Base-by-base conservation (phyloP, 352 stramenopile genomes). In the Aphanomyces euteiches region DNA sequence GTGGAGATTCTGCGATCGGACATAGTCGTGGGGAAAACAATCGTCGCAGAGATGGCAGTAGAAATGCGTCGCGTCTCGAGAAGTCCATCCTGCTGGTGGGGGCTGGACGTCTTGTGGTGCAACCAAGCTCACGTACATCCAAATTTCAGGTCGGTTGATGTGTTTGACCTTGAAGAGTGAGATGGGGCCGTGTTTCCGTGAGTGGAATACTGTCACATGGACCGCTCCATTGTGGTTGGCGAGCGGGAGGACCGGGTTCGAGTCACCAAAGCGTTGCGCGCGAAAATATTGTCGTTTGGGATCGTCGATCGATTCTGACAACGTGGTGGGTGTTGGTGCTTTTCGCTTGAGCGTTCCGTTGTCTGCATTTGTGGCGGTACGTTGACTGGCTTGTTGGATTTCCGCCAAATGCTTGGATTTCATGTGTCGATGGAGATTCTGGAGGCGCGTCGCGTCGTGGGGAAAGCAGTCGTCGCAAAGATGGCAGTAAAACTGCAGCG, bases 41-140 rank as follows among this genome's bases (percentile, higher is more conserved):
- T 67, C 59, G 59, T 67, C 59, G 43, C 59, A 67, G 41, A 67
- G 59, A 36, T 67, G 59, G 59, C 59, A 67, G 43, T 67, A 67
- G 37, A 67, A 67, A 40, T 67, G 59, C 3, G 39, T 40, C n/a
- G 59, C 59, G 34, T 67, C 59, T 12, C 59, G 59, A 15, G 59
- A 67, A 17, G 59, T 67, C 59, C 59, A 67, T 48, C 59, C 59
- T 19, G 39, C 34, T 4, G 57, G 38, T 19, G 41, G 19, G 41
- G 43, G 41, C 59, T 28, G 8, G 5, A 67, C 40, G 39, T 50
- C 41, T 6, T 21, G 12, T 21, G 59, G 59, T 28, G 59, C 59
- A 12, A 67, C 59, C 39, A 67, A 50, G 41, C 59, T 67, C 1
- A 67, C 59, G 43, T 67, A 67, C 59, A 67, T 67, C 59, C 59